Base-by-base conservation (phyloP, 208 protist species). In the Acanthamoeba triangularis region DNA sequence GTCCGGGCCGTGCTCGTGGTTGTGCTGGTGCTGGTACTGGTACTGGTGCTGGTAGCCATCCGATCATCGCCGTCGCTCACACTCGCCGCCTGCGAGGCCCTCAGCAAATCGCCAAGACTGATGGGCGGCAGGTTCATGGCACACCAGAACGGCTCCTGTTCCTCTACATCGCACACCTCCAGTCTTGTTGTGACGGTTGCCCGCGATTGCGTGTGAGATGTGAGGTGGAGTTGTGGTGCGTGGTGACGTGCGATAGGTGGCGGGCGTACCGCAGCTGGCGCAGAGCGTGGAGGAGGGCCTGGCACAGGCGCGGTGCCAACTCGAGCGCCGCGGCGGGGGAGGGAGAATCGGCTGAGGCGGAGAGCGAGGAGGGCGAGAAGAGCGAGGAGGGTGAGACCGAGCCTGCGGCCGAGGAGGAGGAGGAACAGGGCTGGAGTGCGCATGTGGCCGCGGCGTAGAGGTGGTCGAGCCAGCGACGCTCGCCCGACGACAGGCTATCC, bases 321-420 rank as follows among this genome's bases (percentile, higher is more conserved):
- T 80, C 72, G 18, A 11, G 72, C n/a, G 78, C 8, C 20, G 78
- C 37, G 6, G 47, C 8, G 37, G 25, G 35, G 16, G 78, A 54
- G 47, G 41, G 8, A 1, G 78, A 59, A 8, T 41, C 37, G 76
- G 41, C 20, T 35, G 16, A 35, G 30, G 20, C 7, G 4, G 30
- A 56, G 78, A 23, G 16, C 11, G 78, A 85, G n/a, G n/a, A n/a
- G 30, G 37, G 78, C 78, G 78, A 84, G n/a, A n/a, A 67, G 59
- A 67, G 28, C 23, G 16, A 11, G 8, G 30, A 59, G 78, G 11
- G 16, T 1, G 78, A 85, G 30, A 18, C 41, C 78, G 78, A 33
- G 33, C 30, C n/a, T 7, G 11, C 33, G 28, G 33, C n/a, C 0
- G 37, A 47, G 30, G 35, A 37, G 72, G 13, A 3, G 72, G n/a